Percentiles rank a stretch among this genome's conserved stretches.
Conservation (phyloP, 495 filamentous ascomycete species). For the Aspergillus egyptiacus region DNA sequence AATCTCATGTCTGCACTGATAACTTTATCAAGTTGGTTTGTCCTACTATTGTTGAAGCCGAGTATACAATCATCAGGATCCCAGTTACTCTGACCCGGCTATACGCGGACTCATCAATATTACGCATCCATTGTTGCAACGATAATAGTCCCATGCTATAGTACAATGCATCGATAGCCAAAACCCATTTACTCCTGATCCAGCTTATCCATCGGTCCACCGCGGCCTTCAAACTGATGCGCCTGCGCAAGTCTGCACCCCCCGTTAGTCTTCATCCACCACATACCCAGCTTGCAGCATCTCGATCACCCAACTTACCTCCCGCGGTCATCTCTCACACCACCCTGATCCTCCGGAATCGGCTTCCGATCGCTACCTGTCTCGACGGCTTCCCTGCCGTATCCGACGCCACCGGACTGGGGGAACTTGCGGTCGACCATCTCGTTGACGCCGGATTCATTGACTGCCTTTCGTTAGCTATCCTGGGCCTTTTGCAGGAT, state of each 20-base stretch:
- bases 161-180: not conserved
- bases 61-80: too few species aligned
- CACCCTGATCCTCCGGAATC: constrained; percentile 49
- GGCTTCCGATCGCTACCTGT: constrained; percentile 47
- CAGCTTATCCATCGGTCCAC: constrained; percentile 48
- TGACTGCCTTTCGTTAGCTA: constrained; percentile 26
- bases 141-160: not conserved
- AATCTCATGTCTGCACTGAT: too few species aligned
- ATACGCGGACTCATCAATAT: too few species aligned
- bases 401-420: constrained; percentile 32
- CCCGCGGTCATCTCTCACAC: constrained; percentile 41
- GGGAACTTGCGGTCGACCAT: constrained; percentile 39
- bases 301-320: constrained; percentile 21
- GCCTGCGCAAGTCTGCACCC: constrained; percentile 41
- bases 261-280: too few species aligned
- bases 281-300: too few species aligned
- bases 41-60: too few species aligned
- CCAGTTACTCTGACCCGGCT: too few species aligned
- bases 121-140: too few species aligned
- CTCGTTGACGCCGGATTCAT: constrained; percentile 50
- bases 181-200: constrained; percentile 20
- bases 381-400: constrained; percentile 42
- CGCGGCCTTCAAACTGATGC: constrained; percentile 43
- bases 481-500: not conserved
- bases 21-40: too few species aligned